phyloP scores from a whole-genome alignment of 345 rosid genomes.

The Excoecaria agallocha region DNA sequence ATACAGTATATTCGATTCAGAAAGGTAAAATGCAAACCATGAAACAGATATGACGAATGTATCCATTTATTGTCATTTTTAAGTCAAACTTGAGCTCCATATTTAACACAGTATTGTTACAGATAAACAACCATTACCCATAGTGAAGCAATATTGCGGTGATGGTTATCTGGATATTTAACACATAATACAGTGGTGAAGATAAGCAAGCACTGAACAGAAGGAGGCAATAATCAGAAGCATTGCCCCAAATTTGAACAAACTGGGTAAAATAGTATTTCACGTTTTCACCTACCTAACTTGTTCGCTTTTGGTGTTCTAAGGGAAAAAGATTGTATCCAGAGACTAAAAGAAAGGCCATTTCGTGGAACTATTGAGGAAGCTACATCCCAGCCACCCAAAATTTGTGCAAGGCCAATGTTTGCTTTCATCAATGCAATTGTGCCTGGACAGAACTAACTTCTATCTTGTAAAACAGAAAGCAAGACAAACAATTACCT shows the following conservation, averaged over 20 bases:
- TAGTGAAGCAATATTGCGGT: background rate
- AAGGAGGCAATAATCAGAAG: background rate
- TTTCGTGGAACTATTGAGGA: background rate
- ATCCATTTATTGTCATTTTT: background rate
- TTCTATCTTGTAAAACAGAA: background rate
- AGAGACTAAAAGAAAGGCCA: background rate
- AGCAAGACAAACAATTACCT: constrained; percentile 35
- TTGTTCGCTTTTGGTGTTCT: background rate
- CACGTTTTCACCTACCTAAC: background rate
- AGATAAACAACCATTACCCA: background rate
- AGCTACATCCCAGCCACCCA: background rate
- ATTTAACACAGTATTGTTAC: background rate
- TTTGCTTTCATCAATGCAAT: background rate
- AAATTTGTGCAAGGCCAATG: background rate
- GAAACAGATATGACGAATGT: too few relatives aligned
- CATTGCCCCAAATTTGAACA: background rate
- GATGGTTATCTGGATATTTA: too few relatives aligned
- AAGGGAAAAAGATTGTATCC: background rate
- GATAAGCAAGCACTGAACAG: background rate
- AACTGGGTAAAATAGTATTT: background rate
- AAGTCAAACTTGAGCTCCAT: background rate
- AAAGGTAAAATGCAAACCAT: background rate
- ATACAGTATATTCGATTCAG: background rate
- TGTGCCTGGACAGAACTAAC: constrained; percentile 2
- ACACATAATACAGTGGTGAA: background rate